Conservation (phyloP, 306 rosid species). For the Vigna radiata region DNA sequence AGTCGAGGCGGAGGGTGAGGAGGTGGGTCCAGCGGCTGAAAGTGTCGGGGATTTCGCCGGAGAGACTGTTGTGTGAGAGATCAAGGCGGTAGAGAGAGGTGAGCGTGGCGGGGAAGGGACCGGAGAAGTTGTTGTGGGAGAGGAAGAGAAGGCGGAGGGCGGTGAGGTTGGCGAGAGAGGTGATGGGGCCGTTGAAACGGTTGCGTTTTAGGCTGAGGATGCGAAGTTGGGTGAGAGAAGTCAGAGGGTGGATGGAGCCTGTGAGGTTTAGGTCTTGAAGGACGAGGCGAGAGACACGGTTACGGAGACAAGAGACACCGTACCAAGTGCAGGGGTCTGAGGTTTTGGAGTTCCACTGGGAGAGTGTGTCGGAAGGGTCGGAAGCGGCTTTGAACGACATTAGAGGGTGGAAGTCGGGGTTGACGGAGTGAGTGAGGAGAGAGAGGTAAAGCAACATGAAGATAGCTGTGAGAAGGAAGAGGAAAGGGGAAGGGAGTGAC, state of each 20-base stretch:
- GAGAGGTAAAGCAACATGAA: conserved; percentile 23
- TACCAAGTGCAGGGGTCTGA: conserved; percentile 65
- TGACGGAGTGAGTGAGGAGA: conserved; percentile 13
- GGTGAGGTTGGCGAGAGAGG: conserved; percentile 67
- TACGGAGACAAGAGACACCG: conserved; percentile 65
- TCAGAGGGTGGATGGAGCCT: conserved; percentile 60
- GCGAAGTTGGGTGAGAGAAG: conserved; percentile 68
- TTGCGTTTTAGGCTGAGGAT: conserved; percentile 80
- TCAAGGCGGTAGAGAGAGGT: conserved; percentile 82
- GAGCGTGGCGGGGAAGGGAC: conserved; percentile 55
- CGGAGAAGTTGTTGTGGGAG: conserved; percentile 70
- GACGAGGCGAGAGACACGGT: conserved; percentile 73
- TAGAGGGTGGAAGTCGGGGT: conserved; percentile 59
- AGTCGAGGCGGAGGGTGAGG: conserved; percentile 72
- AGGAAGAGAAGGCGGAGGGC: conserved; percentile 70
- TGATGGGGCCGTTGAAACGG: conserved; percentile 68
- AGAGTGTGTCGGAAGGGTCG: conserved; percentile 59
- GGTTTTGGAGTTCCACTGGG: conserved; percentile 67
- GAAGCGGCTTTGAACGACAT: conserved; percentile 66
- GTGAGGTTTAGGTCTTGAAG: conserved; percentile 68
- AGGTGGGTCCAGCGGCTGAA: conserved; percentile 62
- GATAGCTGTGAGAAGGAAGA: background rate
- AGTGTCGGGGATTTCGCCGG: conserved; percentile 65
- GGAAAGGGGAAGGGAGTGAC: background rate
- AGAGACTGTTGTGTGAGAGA: conserved; percentile 69